Evolutionary conservation across 2,329 filamentous ascomycete species (phyloP).

Genomic region (Samsoniella hepiali): DNA sequence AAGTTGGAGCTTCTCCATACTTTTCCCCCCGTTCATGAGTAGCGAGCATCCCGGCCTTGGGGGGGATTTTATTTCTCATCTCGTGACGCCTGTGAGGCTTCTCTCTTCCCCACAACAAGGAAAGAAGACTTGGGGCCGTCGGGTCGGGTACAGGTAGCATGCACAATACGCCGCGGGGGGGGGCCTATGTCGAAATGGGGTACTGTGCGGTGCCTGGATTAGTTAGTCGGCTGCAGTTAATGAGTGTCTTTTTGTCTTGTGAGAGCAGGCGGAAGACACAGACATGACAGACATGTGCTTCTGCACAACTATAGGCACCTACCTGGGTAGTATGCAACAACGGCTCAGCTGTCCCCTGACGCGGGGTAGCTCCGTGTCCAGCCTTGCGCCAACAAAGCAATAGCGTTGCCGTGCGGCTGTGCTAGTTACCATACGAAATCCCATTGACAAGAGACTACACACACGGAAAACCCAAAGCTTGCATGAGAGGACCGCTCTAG

Average conservation of each 20-base stretch:
- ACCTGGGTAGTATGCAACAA: background rate
- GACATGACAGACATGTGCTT: background rate
- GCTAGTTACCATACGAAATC: background rate
- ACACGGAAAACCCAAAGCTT: background rate
- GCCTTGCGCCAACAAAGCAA: constrained; percentile 11
- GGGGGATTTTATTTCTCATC: constrained; percentile 7
- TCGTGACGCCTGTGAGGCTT: constrained; percentile 5
- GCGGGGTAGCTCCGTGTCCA: constrained; percentile 7
- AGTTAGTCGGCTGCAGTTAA: too few relatives aligned
- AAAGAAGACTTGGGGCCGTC: background rate
- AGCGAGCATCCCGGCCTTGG: background rate
- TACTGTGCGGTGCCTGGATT: background rate
- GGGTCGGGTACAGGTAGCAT: background rate
- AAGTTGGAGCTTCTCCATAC: background rate
- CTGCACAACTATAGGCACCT: background rate
- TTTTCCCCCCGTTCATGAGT: background rate
- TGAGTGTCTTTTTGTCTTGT: too few relatives aligned
- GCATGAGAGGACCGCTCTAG: constrained; percentile 5
- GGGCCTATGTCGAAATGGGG: background rate
- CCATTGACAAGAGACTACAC: background rate
- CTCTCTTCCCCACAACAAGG: constrained; percentile 2
- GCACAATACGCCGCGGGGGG: background rate
- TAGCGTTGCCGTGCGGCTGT: constrained; percentile 1
- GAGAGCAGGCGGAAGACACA: too few relatives aligned
- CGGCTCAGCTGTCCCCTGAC: background rate